Conservation (phyloP, 192 early-diverging fungal species). For the Backusella liffmaniae region DNA sequence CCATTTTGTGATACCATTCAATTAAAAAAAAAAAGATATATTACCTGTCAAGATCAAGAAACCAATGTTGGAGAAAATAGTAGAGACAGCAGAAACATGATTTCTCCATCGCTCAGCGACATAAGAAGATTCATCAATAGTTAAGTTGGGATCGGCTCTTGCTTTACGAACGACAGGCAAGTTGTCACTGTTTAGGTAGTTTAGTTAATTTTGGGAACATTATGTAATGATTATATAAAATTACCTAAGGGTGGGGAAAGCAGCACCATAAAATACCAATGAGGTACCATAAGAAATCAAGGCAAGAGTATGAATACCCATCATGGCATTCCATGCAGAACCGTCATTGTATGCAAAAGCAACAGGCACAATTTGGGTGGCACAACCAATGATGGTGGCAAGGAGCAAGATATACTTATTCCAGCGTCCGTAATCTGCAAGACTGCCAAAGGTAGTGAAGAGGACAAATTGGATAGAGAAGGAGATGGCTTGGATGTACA, state of each 20-base stretch:
- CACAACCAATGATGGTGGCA: slow-evolving; percentile 31
- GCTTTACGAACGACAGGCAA: slow-evolving; percentile 33
- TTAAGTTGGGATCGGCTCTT: slow-evolving; percentile 26
- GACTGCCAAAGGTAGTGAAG: slow-evolving; percentile 35
- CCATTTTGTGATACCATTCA: not conserved
- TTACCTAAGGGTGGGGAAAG: slow-evolving; percentile 35
- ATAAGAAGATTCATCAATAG: slow-evolving; percentile 19
- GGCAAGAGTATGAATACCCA: slow-evolving; percentile 26
- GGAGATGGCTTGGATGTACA: slow-evolving; percentile 39
- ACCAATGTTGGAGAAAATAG: slow-evolving; percentile 36
- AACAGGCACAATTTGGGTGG: slow-evolving; percentile 31
- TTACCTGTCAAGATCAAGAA: slow-evolving; percentile 27
- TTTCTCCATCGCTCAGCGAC: slow-evolving; percentile 37
- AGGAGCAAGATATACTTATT: slow-evolving; percentile 28
- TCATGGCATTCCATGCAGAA: slow-evolving; percentile 34
- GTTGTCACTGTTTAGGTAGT: slow-evolving; percentile 20
- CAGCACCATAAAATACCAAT: slow-evolving; percentile 39
- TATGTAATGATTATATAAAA: not conserved
- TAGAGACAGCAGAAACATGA: slow-evolving; percentile 38
- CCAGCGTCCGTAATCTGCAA: slow-evolving; percentile 36
- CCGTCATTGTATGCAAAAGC: slow-evolving; percentile 27
- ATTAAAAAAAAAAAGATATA: not conserved
- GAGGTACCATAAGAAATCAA: slow-evolving; percentile 36
- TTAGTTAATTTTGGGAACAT: not conserved
- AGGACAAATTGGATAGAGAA: slow-evolving; percentile 36